Conservation (phyloP, 352 stramenopile genomes). For the Phytophthora gonapodyides region DNA sequence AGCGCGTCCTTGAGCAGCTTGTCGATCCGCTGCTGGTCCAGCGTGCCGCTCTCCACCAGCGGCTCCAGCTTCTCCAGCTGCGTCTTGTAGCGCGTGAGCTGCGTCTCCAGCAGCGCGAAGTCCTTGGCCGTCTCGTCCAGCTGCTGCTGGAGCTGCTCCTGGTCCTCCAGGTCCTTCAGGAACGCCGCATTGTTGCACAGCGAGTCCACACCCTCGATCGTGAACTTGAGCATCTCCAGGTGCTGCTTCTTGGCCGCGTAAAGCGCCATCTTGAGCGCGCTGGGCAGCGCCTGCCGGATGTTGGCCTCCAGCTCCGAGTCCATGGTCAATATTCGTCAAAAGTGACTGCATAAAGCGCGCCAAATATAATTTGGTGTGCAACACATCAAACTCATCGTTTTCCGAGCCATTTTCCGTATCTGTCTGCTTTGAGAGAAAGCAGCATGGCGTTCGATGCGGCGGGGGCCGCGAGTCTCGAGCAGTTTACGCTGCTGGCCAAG, state of each 20-base stretch:
- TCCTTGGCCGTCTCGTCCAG: constrained; percentile 74
- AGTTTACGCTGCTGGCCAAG: constrained; percentile 94
- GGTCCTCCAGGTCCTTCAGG: constrained; percentile 66
- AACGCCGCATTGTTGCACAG: constrained; percentile 68
- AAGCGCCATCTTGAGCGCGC: constrained; percentile 76
- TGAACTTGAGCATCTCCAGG: constrained; percentile 75
- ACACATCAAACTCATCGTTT: neutral
- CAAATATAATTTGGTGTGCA: constrained; percentile 11
- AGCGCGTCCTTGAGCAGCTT: constrained; percentile 62
- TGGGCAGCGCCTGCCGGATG: constrained; percentile 66
- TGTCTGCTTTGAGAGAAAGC: neutral
- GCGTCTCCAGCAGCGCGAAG: constrained; percentile 67
- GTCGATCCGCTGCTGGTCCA: constrained; percentile 63
- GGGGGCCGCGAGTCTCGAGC: constrained; percentile 81
- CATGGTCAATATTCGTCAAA: constrained; percentile 28
- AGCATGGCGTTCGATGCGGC: constrained; percentile 72
- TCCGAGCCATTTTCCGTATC: too few species aligned
- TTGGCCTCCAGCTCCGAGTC: constrained; percentile 60
- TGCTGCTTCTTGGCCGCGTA: constrained; percentile 77
- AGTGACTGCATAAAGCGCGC: constrained; percentile 20
- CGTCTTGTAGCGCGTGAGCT: constrained; percentile 68
- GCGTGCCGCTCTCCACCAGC: constrained; percentile 49
- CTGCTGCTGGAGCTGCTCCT: constrained; percentile 47
- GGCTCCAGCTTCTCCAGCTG: constrained; percentile 70
- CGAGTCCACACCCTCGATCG: constrained; percentile 69